Percentiles rank a stretch among this genome's conserved stretches.
Conservation (phyloP, 345 rosid species). For the Excoecaria cochinchinensis region DNA sequence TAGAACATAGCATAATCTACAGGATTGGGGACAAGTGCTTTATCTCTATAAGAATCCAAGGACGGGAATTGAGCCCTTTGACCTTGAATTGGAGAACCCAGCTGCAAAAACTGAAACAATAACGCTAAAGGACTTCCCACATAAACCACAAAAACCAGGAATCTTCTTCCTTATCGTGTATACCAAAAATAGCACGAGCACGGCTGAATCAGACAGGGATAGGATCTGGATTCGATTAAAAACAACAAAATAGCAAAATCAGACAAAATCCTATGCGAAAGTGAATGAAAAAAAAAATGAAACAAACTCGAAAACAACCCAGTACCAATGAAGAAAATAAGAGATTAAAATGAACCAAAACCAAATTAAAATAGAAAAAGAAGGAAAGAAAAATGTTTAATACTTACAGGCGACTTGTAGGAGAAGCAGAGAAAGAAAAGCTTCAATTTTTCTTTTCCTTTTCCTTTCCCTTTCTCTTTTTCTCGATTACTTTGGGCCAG, state of each 20-base stretch:
- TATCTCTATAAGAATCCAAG: not conserved
- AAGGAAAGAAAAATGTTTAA: conserved; percentile 16
- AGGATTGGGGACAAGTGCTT: conserved; percentile 3
- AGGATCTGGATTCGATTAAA: conserved; percentile 34
- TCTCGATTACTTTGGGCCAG: conserved; percentile 12
- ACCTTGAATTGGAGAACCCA: conserved; percentile 27
- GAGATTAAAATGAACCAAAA: conserved; percentile 4
- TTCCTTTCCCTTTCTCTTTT: conserved; percentile 3
- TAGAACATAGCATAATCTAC: conserved; percentile 5
- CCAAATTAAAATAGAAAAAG: conserved; percentile 1
- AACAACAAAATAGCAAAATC: conserved; percentile 22
- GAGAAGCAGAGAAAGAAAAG: conserved; percentile 14
- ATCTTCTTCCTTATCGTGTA: conserved; percentile 12
- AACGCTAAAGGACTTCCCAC: conserved; percentile 1
- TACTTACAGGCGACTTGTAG: conserved; percentile 21
- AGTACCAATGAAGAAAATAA: not conserved
- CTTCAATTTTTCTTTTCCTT: conserved; percentile 11
- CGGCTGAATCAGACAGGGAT: conserved; percentile 18
- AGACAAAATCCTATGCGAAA: not conserved
- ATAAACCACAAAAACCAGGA: conserved; percentile 20
- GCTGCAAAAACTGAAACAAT: conserved; percentile 25
- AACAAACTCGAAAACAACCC: conserved; percentile 3
- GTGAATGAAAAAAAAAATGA: not conserved
- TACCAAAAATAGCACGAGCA: conserved; percentile 17
- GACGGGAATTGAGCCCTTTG: conserved; percentile 17